A percentile compares a stretch with the other conserved stretches of the same genome.
Conservation (phyloP, 768 basidiomycete species). For the Vararia minispora region DNA sequence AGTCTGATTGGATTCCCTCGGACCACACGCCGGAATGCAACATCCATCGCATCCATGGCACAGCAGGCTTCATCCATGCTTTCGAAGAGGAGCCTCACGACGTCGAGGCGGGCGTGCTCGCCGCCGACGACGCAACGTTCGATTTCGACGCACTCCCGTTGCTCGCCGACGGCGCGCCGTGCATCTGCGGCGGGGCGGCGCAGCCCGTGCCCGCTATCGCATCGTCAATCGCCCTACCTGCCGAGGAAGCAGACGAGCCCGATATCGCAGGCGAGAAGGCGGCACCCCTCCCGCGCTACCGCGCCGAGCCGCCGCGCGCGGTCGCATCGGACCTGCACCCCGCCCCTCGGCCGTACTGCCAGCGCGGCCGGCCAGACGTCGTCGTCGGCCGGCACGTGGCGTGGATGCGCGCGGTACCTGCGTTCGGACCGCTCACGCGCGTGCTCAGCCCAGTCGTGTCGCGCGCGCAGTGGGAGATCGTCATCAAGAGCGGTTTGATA, state of each 20-base stretch:
- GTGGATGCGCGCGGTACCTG: slow-evolving; percentile 46
- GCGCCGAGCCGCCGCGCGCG: slow-evolving; percentile 3
- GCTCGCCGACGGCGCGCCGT: slow-evolving; percentile 12
- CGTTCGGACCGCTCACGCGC: slow-evolving; percentile 63
- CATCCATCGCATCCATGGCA: slow-evolving; percentile 15
- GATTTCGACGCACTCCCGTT: slow-evolving; percentile 26
- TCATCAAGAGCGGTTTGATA: slow-evolving; percentile 43
- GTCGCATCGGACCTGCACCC: slow-evolving; percentile 7
- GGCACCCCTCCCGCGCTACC: background rate
- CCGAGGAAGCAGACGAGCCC: slow-evolving; percentile 2
- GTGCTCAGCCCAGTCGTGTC: slow-evolving; percentile 59
- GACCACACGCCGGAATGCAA: slow-evolving; percentile 13
- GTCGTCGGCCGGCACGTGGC: slow-evolving; percentile 11
- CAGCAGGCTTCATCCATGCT: slow-evolving; percentile 23
- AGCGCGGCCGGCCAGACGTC: slow-evolving; percentile 1
- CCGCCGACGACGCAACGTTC: slow-evolving; percentile 17
- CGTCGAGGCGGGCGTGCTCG: slow-evolving; percentile 5
- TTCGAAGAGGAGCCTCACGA: slow-evolving; percentile 17
- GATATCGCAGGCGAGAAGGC: background rate
- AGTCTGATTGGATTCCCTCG: too few species aligned
- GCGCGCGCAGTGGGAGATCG: slow-evolving; percentile 82
- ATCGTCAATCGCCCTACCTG: slow-evolving; percentile 13
- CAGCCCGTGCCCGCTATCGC: slow-evolving; percentile 9
- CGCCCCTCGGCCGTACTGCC: slow-evolving; percentile 1
- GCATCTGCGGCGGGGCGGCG: slow-evolving; percentile 2